Evolutionary conservation across 2,329 filamentous ascomycete genomes (phyloP).

Genomic region (Tolypocladium nubicola): DNA sequence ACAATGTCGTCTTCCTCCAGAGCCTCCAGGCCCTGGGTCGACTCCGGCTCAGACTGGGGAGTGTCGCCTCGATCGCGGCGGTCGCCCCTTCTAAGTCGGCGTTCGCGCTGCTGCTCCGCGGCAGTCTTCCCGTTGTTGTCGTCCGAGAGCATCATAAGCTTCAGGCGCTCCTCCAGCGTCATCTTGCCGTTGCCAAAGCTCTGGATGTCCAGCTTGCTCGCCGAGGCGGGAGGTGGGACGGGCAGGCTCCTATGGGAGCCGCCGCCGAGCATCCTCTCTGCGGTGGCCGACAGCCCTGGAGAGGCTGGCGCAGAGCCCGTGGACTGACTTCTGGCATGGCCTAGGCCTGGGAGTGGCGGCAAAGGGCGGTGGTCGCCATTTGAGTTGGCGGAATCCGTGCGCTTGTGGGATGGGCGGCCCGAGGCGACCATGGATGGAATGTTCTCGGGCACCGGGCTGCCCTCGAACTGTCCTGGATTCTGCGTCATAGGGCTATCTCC

Average conservation of each 20-base stretch:
- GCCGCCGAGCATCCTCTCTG: slow-evolving; percentile 56
- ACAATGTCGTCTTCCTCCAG: slow-evolving; percentile 49
- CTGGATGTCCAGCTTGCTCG: slow-evolving; percentile 68
- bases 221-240: slow-evolving; percentile 55
- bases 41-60: slow-evolving; percentile 28
- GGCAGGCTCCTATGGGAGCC: slow-evolving; percentile 59
- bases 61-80: slow-evolving; percentile 39
- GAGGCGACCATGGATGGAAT: slow-evolving; percentile 28
- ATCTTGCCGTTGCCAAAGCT: slow-evolving; percentile 66
- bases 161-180: slow-evolving; percentile 75
- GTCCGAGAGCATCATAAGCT: slow-evolving; percentile 79
- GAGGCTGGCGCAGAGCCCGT: slow-evolving; percentile 44
- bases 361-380: slow-evolving; percentile 76
- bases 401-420: slow-evolving; percentile 44
- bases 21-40: slow-evolving; percentile 19
- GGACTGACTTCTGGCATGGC: slow-evolving; percentile 24
- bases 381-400: slow-evolving; percentile 64
- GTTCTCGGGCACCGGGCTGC: slow-evolving; percentile 55
- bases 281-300: slow-evolving; percentile 54
- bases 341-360: slow-evolving; percentile 68
- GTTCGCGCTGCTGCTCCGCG: slow-evolving; percentile 56
- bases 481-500: slow-evolving; percentile 49
- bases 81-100: slow-evolving; percentile 54
- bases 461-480: slow-evolving; percentile 41
- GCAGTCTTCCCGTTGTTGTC: slow-evolving; percentile 47